Evolutionary conservation across 495 filamentous ascomycete species (phyloP), one percentile per base, ranked within the genome.

Genomic region (Melanomma pulvis-pyrius): DNA sequence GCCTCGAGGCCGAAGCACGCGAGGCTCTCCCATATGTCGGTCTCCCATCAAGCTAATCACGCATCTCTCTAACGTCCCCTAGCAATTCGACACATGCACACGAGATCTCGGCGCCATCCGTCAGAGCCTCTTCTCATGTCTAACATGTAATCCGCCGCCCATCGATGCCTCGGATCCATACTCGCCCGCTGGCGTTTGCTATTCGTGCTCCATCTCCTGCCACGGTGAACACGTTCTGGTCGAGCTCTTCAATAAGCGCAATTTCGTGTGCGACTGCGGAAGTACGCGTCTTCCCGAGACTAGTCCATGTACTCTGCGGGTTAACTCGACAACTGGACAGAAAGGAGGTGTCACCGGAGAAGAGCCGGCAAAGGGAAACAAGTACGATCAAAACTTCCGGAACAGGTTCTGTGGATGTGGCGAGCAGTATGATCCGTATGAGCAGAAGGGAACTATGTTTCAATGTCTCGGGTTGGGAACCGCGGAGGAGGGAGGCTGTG

Each of bases 371-470:
- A 72, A 82, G 9, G 87, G 84, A 55, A 97, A 97, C 82, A 86
- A 84, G 69, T 98, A 98, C 78, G 96, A 96, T 71, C 88, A 97
- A 36, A 99, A 99, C 77, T 98, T 93, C 68, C 84, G 84, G 68
- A 97, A 97, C 67, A 84, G 84, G 56, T 99, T 98, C 77, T 99
- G 96, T 75, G 91, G 89, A 13, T 99, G 96, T 72, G 86, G 83
- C 28, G 86, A 92, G 71, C 82, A 92, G 56, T 99, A 99, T 72
- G 87, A 96, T 71, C 84, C 92, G 0, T 79, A 92, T 44, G 80
- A 88, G 73, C 92, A 99, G 76, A 93, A 92, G 69, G 94, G 94
- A 1, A 97, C 92, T n/a, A 99, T 99, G 96, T 98, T 93, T 74
- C 96, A 99, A 78, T 99, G 96, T 75, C 75, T 98, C 1, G 92